Base-by-base conservation (phyloP, 2,329 filamentous ascomycete species). In the Aspergillus sp. region DNA sequence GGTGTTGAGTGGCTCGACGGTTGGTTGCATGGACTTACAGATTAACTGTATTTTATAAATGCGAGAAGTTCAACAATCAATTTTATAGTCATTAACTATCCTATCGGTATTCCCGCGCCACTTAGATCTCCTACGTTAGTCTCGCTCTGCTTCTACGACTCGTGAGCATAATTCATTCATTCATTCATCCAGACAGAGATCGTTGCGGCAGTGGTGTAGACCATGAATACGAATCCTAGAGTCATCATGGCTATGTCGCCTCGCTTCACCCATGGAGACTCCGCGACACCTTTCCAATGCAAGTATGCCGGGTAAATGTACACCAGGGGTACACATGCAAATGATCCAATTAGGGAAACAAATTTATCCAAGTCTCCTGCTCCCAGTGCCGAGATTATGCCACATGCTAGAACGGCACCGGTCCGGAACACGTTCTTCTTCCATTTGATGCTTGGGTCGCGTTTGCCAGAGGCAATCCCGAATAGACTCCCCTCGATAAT, bases 401-500 rank as follows among this genome's bases (percentile, higher is more conserved):
- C 90, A 69, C 93, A 97, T n/a, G 91, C 76, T 64, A 90, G 83
- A 47, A 97, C 93, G 59, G 96, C 86, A 68, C 90, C 86, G 79
- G 96, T 97, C 56, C 93, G 88, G 79, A 96, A 98, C 22, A 89
- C 79, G 68, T 98, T 98, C 86, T 98, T 98, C 82, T 96, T 91
- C 93, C 93, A 98, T 79, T 98, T 98, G 80, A 97, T 96, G 71
- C 90, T 93, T 1, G 91, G 91, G 70, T 97, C 96, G 77, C 96
- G 96, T 77, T 98, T 97, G 64, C 93, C 92, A 83, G 44, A 89
- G 57, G 90, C 96, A 68, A 88, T 83, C 19, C 90, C 95, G 73
- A 97, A 98, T 7, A 97, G 81, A 61, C 90, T 91, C 66, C 95
- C 96, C 76, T 95, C 92, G 8, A 90, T 90, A 68, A 98, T 98